Evolutionary conservation across 441 rosid genomes (phyloP), one percentile per base, ranked within the genome.

Genomic region (Aquilaria agallochum): DNA sequence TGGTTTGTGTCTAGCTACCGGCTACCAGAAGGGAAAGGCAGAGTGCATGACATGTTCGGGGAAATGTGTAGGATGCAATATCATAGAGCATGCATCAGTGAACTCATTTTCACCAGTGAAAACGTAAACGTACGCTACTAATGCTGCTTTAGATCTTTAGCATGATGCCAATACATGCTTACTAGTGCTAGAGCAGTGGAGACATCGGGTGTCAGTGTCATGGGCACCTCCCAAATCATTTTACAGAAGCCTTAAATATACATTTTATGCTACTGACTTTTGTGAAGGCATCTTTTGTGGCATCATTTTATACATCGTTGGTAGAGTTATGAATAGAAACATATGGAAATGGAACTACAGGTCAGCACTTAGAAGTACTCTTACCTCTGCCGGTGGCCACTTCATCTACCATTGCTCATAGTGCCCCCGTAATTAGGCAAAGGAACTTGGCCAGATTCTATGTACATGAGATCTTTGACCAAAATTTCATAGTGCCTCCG

Each of bases 381-480:
- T 20, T 49, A 72, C 72, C 76, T 72, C 55, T 69, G 30, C 55
- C 50, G 40, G 46, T 59, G 58, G 13, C 32, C 31, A 53, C 56
- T 30, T 55, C 32, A 64, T 60, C 64, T 64, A 72, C 55, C 68
- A 64, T 64, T 58, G 47, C 57, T 44, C 68, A 36, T 57, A 51
- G 63, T 36, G n/a, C 55, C 61, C 44, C 56, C 66, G 68, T 78
- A 78, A 9, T 60, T 70, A 42, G 80, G 83, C 53, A 73, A 62
- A 50, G 80, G 78, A 36, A 73, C 61, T 42, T 68, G 66, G 65
- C 74, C 80, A 13, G 69, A 56, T 61, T 79, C 83, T n/a, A 79
- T 79, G 59, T 60, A 65, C 52, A 47, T 55, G 48, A 79, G 68
- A 74, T 79, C 83, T 55, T 66, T 68, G 4, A 73, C 76, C 20